Evolutionary conservation across 108 stramenopile genomes (phyloP), one percentile per base, ranked within the genome.

Genomic region (Cyclotella atomus): DNA sequence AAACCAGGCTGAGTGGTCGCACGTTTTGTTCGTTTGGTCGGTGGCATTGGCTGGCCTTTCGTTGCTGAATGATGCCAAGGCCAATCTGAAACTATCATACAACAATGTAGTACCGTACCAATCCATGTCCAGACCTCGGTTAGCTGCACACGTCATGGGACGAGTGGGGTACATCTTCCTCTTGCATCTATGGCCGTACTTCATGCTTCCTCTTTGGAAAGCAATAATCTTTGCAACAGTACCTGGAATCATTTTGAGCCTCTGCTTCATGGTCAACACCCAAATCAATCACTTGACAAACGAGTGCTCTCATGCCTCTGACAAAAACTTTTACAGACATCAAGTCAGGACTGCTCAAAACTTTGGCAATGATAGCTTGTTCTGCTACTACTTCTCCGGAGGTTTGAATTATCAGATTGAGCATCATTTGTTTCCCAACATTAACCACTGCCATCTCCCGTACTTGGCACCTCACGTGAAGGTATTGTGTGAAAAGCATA

Each of bases 381-480:
- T 82, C 52, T 70, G 71, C 36, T 76, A 60, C 35, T 76, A 75
- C 66, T 80, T 83, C 43, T 77, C 75, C 12, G 85, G 85, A 19
- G 85, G 85, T 3, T 50, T 86, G 32, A 86, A 86, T 41, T 74
- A 71, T 52, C 85, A 86, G 55, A 78, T 86, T 20, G 85, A 86
- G 35, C 85, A 86, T 52, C 85, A 86, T 64, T 52, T 83, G 7
- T 86, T 86, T 57, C 85, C 85, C 1, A 79, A 68, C 14, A 65
- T 86, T 23, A 86, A 86, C 66, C 85, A 86, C 60, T 86, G 85
- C 46, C 85, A 86, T 47, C 65, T 86, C 28, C 77, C 77, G 14
- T 49, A 50, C 8, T 28, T 86, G 41, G 47, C 68, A 15, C 65
- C 63, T 23, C 57, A 70, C 34, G 75, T 86, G 2, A 86, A 81